phyloP scores from a whole-genome alignment of 2,329 filamentous ascomycete species.

The Penicillium polonicum region DNA sequence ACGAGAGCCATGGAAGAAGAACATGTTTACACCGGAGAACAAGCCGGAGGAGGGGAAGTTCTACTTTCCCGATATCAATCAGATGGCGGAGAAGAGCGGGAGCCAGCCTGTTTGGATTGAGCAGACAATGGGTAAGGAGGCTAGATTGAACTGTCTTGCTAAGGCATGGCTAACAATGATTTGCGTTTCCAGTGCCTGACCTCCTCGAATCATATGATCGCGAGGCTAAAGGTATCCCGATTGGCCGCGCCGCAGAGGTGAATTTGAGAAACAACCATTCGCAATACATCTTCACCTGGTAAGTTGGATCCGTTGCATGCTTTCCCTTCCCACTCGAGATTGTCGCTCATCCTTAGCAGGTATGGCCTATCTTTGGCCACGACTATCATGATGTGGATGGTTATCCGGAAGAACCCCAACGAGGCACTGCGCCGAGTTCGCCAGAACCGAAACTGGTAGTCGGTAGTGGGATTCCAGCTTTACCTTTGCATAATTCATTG shows the following conservation, averaged over 20 bases:
- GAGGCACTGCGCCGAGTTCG: slow-evolving; percentile 71
- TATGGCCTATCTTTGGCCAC: slow-evolving; percentile 83
- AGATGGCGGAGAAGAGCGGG: slow-evolving; percentile 82
- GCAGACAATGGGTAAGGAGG: slow-evolving; percentile 76
- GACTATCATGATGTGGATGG: slow-evolving; percentile 94
- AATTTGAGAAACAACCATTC: slow-evolving; percentile 94
- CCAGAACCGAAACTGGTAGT: slow-evolving; percentile 72
- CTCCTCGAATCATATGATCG: slow-evolving; percentile 73
- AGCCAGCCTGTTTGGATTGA: slow-evolving; percentile 93
- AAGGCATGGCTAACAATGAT: slow-evolving; percentile 16
- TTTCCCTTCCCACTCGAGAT: not conserved
- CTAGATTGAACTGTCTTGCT: slow-evolving; percentile 3
- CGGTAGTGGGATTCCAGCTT: slow-evolving; percentile 4
- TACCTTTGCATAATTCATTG: slow-evolving; percentile 23
- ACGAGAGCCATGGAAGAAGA: slow-evolving; percentile 91
- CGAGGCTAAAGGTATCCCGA: slow-evolving; percentile 78
- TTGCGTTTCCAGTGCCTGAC: slow-evolving; percentile 63
- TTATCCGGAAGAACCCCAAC: slow-evolving; percentile 80
- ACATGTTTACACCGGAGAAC: slow-evolving; percentile 94
- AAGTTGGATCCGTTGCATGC: slow-evolving; percentile 39
- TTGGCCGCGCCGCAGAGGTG: slow-evolving; percentile 83
- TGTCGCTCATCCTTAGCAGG: slow-evolving; percentile 54
- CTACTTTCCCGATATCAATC: slow-evolving; percentile 88
- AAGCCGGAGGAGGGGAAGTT: slow-evolving; percentile 79
- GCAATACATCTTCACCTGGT: slow-evolving; percentile 99